Evolutionary conservation across 2,329 filamentous ascomycete genomes (phyloP), one percentile per base, ranked within the genome.

Genomic region (Diaporthe sp.): DNA sequence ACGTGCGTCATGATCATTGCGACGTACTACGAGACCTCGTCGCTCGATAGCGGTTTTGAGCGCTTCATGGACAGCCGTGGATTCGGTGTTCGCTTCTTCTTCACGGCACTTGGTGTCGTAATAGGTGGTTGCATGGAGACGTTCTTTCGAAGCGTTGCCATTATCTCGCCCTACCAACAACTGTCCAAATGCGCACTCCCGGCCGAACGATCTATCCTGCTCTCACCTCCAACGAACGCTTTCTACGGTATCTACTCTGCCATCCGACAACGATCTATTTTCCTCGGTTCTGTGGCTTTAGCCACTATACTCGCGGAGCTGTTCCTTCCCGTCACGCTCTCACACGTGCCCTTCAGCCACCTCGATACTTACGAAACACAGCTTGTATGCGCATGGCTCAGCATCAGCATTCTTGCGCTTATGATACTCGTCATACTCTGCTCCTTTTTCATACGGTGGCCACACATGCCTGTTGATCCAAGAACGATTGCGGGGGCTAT

Each of bases 71-170:
- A 83, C 71, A 81, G 81, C 49, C 80, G 85, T 71, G 81, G 81
- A 1, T 85, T 86, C 51, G 85, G 85, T 0, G 82, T 85, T 4
- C 79, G 82, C 13, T 85, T 86, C 49, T 77, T 87, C 17, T 86
- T 87, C 74, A 85, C 85, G 1, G 76, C 80, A 8, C 73, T 86
- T 1, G 86, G 85, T 61, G 82, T 86, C 4, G 73, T 82, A 5
- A 82, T 85, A 42, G 74, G 74, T n/a, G 49, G 39, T 5, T 76
- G 74, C 25, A 76, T 76, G 55, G 74, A 76, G 37, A 71, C 55
- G 8, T 58, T 76, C 13, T 74, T 76, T 22, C 74, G 74, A 68
- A 71, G 60, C 71, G 80, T 85, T 34, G 82, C 85, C 1, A 79
- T 81, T n/a, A 79, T 84, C 49, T 82, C 80, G 65, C 84, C 85